Conservation (phyloP, 2,329 filamentous ascomycete genomes). For the Monosporascus ibericus region DNA sequence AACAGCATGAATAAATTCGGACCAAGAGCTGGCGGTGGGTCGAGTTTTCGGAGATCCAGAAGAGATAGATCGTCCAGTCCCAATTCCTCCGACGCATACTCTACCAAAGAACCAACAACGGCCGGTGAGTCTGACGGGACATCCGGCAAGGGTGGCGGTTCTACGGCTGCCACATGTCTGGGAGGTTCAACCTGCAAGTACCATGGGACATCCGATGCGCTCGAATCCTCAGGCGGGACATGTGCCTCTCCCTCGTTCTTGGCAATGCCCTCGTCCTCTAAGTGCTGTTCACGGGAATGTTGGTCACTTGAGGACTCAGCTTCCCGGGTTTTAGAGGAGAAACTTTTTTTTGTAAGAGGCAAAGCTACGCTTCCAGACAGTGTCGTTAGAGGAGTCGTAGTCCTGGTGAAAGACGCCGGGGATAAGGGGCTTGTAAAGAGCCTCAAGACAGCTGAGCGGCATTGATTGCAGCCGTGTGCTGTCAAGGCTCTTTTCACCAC, state of each 20-base stretch:
- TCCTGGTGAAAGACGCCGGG: constrained; percentile 8
- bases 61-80: constrained; percentile 78
- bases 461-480: constrained; percentile 23
- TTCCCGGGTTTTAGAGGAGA: background rate
- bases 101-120: constrained; percentile 65
- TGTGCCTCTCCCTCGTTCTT: constrained; percentile 3
- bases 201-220: constrained; percentile 50
- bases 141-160: constrained; percentile 41
- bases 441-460: constrained; percentile 19
- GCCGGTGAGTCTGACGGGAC: constrained; percentile 63
- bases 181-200: constrained; percentile 72
- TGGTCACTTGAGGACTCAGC: constrained; percentile 1
- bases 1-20: constrained; percentile 89
- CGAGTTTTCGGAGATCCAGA: constrained; percentile 75
- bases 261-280: constrained; percentile 1
- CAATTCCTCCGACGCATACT: constrained; percentile 76
- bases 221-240: constrained; percentile 2
- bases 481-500: constrained; percentile 18
- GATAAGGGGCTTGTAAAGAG: constrained; percentile 18
- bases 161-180: constrained; percentile 42
- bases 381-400: constrained; percentile 5
- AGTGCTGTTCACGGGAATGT: background rate
- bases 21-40: constrained; percentile 82
- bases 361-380: background rate
- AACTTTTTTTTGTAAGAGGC: background rate